Base-by-base conservation (phyloP, 2,329 filamentous ascomycete species). In the Pyrenochaeta sp. region DNA sequence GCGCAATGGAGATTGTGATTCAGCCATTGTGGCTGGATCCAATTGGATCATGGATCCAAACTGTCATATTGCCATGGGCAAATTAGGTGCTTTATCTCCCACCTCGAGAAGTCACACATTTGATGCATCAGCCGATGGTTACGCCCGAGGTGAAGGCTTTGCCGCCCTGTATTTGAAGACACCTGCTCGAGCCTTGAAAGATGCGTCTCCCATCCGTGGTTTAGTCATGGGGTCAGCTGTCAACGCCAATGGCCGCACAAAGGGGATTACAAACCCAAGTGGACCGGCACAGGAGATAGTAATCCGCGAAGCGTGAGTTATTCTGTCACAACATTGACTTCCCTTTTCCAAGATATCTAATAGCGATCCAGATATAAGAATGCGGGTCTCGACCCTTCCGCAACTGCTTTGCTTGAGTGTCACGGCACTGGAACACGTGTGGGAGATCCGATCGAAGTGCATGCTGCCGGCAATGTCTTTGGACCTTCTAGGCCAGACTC, bases 101-200 rank as follows among this genome's bases (percentile, higher is more conserved):
- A 55, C 52, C 1, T 52, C 43, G 2, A 32, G n/a, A 7, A 48
- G 53, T 22, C 55, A 58, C 29, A 55, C 58, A 7, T 65, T 65
- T 34, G 60, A 63, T 43, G 40, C 42, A 4, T 32, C 45, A 3
- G 61, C 58, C 2, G 55, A 63, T 35, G 58, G 61, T 7, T 65
- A 65, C 37, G 53, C 30, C 4, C 38, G 58, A n/a, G 58, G 28
- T 1, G 60, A 65, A 44, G 61, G 54, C 0, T 40, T 57, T 31
- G 40, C 4, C 8, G 54, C 53, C 3, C 9, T 65, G 4, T 60
- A 58, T 27, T 7, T 65, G 4, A 59, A 48, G 29, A 24, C 6
- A 15, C 9, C 29, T 3, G 18, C 28, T 1, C 13, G 10, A 18
- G 19, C 21, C 21, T 20, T 41, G 14, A 3, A 19, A 10, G 37